Conservation (phyloP, 2,329 filamentous ascomycete genomes). For the Alternaria longipes region DNA sequence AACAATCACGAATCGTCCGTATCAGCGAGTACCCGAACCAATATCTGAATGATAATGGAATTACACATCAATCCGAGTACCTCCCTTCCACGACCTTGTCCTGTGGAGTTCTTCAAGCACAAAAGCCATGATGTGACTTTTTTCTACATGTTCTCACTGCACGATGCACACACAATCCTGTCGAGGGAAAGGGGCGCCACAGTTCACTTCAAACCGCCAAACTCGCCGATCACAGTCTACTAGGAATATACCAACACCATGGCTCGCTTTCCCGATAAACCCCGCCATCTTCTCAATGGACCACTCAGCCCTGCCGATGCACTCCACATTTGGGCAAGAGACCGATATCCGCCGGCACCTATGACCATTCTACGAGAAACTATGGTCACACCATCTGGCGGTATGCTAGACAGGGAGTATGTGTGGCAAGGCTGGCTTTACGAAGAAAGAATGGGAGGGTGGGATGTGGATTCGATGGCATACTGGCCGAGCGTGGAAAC, state of each 20-base stretch:
- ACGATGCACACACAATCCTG: neutral
- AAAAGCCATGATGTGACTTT: conserved; percentile 18
- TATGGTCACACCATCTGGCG: neutral
- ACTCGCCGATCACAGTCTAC: conserved; percentile 4
- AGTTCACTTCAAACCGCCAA: neutral
- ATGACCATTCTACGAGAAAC: neutral
- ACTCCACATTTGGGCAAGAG: neutral
- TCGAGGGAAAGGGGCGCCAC: neutral
- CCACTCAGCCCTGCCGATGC: neutral
- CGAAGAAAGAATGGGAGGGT: neutral
- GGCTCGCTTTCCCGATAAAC: neutral
- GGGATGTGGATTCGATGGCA: neutral
- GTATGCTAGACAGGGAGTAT: neutral
- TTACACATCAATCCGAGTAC: neutral
- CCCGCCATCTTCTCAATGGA: neutral
- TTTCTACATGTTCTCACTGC: conserved; percentile 25
- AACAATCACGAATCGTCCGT: neutral
- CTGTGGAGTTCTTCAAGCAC: conserved; percentile 6
- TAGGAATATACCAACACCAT: neutral
- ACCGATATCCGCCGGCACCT: neutral
- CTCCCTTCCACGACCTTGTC: neutral
- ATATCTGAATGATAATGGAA: neutral
- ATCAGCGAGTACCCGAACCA: neutral
- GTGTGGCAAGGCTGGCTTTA: neutral
- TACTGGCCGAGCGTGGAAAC: neutral